Percentiles rank a stretch among this genome's conserved stretches.
phyloP scores from a whole-genome alignment of 2,329 filamentous ascomycete species.

The Talaromyces pinophilus region DNA sequence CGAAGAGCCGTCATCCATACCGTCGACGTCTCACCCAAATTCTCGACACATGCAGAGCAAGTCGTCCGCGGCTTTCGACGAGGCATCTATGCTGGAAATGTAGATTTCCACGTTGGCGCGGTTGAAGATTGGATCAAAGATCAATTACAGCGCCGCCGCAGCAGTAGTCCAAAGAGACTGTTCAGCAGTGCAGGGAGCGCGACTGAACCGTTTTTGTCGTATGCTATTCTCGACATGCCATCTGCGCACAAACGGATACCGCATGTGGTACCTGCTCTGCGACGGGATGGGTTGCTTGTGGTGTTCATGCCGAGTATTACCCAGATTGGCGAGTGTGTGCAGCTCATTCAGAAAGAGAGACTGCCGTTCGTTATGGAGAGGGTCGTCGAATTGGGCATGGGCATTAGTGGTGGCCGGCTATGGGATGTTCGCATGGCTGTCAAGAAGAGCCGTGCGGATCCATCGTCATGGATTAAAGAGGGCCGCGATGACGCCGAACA shows the following conservation, averaged over 20 bases:
- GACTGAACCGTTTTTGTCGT: slow-evolving; percentile 64
- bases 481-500: slow-evolving; percentile 15
- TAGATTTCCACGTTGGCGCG: slow-evolving; percentile 72
- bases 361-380: slow-evolving; percentile 56
- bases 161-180: slow-evolving; percentile 25
- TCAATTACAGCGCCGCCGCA: slow-evolving; percentile 50
- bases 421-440: slow-evolving; percentile 51
- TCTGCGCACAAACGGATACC: slow-evolving; percentile 55
- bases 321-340: slow-evolving; percentile 68
- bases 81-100: slow-evolving; percentile 67
- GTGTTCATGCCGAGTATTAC: slow-evolving; percentile 78
- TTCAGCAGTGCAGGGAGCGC: slow-evolving; percentile 11
- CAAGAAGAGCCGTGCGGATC: slow-evolving; percentile 40
- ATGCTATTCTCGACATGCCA: slow-evolving; percentile 74
- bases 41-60: slow-evolving; percentile 65
- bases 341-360: slow-evolving; percentile 54
- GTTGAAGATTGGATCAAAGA: slow-evolving; percentile 63
- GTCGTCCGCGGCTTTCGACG: slow-evolving; percentile 67
- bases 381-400: slow-evolving; percentile 49
- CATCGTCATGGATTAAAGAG: slow-evolving; percentile 33
- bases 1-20: slow-evolving; percentile 74
- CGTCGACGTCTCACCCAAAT: slow-evolving; percentile 64
- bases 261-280: slow-evolving; percentile 56
- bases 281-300: slow-evolving; percentile 64
- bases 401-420: slow-evolving; percentile 48